These are phyloP conservation scores for Trichophaea hybrida DNA, from an alignment of 2,329 filamentous ascomycete genomes.

Conservation along the genomic window DNA sequence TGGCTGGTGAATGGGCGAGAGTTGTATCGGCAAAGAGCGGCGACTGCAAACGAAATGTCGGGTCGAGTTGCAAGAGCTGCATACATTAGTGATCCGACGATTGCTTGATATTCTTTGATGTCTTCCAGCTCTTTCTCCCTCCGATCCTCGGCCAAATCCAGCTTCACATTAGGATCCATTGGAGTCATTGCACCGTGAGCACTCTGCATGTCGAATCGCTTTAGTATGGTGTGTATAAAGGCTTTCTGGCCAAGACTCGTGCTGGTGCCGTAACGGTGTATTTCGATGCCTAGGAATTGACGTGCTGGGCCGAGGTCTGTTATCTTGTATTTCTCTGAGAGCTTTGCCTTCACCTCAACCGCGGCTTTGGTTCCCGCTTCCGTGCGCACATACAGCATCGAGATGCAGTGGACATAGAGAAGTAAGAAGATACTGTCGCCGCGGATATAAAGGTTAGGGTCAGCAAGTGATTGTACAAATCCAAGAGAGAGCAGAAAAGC, in stretches of 20 bases:
- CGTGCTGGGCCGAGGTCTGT: conserved; percentile 22
- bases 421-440: background rate
- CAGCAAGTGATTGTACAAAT: background rate
- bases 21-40: background rate
- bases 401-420: background rate
- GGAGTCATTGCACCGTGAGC: background rate
- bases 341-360: background rate
- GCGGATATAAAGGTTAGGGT: background rate
- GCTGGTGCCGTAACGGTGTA: conserved; percentile 4
- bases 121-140: background rate
- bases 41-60: background rate
- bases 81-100: background rate
- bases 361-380: background rate
- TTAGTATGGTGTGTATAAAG: background rate
- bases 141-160: background rate
- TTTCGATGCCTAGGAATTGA: conserved; percentile 27
- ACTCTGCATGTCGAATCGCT: background rate
- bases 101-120: background rate
- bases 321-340: conserved; percentile 24
- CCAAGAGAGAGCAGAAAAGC: background rate
- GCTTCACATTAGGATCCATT: background rate
- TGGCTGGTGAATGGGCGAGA: background rate
- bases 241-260: background rate
- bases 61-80: background rate
- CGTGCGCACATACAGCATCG: background rate